These are phyloP conservation scores for Fusarium veterinarium DNA, from an alignment of 2,329 filamentous ascomycete species.

Conservation along the genomic window DNA sequence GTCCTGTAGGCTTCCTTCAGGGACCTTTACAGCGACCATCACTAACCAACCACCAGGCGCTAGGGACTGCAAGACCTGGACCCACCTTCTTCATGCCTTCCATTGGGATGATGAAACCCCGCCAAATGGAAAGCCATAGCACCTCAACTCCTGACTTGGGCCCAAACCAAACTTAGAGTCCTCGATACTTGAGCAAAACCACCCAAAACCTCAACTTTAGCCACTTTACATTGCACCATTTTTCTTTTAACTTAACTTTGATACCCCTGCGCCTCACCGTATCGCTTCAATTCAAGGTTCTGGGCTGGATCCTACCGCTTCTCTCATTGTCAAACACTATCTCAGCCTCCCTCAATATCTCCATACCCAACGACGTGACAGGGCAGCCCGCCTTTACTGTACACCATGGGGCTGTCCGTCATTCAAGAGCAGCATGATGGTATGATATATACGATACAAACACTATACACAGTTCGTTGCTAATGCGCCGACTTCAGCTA, in stretches of 20 bases:
- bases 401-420: constrained; percentile 84
- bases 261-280: constrained; percentile 23
- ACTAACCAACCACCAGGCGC: constrained; percentile 33
- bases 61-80: constrained; percentile 3
- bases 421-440: constrained; percentile 80
- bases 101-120: constrained; percentile 40
- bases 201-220: background rate
- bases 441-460: constrained; percentile 26
- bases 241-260: constrained; percentile 18
- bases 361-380: constrained; percentile 37
- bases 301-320: background rate
- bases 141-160: constrained; percentile 39
- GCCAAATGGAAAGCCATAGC: constrained; percentile 29
- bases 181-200: constrained; percentile 11
- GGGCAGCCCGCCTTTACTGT: constrained; percentile 45
- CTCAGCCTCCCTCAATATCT: constrained; percentile 7
- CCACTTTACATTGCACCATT: constrained; percentile 15
- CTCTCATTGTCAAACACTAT: constrained; percentile 9
- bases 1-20: background rate
- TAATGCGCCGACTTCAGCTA: constrained; percentile 46
- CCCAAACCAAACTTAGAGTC: constrained; percentile 24
- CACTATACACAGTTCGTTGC: background rate
- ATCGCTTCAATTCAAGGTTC: constrained; percentile 1
- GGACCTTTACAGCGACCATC: constrained; percentile 19
- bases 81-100: constrained; percentile 29